Conservation (phyloP, 2,329 filamentous ascomycete species). For the Curvularia lunata region DNA sequence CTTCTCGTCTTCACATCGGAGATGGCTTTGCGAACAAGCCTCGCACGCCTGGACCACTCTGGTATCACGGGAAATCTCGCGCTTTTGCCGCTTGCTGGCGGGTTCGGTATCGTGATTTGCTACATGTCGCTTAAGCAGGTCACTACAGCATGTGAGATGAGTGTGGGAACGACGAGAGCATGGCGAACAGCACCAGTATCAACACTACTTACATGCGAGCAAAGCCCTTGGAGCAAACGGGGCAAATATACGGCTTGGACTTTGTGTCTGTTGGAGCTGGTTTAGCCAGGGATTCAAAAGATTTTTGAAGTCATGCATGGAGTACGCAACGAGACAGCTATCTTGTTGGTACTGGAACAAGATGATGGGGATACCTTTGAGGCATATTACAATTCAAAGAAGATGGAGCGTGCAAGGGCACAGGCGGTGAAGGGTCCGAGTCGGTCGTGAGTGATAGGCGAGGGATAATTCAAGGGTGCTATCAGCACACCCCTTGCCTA, state of each 20-base stretch:
- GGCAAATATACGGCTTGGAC: constrained; percentile 56
- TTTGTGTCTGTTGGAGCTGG: constrained; percentile 40
- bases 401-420: neutral
- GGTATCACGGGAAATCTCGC: constrained; percentile 35
- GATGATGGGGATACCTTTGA: neutral
- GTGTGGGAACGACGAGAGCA: neutral
- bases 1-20: constrained; percentile 62
- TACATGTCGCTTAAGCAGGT: constrained; percentile 60
- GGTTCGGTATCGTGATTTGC: constrained; percentile 52
- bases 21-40: constrained; percentile 58
- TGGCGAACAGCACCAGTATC: neutral
- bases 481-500: neutral
- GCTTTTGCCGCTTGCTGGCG: constrained; percentile 35
- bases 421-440: neutral
- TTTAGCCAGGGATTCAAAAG: constrained; percentile 16
- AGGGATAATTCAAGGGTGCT: neutral
- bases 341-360: neutral
- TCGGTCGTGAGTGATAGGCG: too few relatives aligned
- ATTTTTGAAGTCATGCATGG: neutral
- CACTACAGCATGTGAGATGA: constrained; percentile 36
- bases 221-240: constrained; percentile 56
- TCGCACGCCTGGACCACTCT: constrained; percentile 57
- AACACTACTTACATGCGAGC: constrained; percentile 49
- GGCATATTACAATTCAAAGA: neutral
- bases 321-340: neutral